Evolutionary conservation across 768 basidiomycete species (phyloP).

Genomic region (Suillus clintonianus): DNA sequence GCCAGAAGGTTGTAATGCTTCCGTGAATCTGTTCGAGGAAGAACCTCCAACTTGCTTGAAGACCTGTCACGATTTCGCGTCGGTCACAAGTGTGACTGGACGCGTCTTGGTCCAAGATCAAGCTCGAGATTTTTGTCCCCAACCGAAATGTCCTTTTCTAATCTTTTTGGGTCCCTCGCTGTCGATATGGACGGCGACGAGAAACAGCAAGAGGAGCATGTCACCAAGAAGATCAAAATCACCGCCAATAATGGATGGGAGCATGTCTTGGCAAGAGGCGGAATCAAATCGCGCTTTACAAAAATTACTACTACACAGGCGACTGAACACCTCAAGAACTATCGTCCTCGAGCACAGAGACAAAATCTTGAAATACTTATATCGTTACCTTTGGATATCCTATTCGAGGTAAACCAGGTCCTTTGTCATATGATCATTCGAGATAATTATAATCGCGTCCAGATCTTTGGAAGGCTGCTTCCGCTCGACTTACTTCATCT

Average conservation of each 20-base stretch:
- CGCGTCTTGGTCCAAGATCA: background rate
- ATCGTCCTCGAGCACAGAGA: constrained; percentile 2
- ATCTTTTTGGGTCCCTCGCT: background rate
- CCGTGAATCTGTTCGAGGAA: background rate
- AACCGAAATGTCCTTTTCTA: background rate
- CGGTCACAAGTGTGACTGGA: background rate
- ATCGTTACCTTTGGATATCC: constrained; percentile 20
- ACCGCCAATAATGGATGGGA: constrained; percentile 2
- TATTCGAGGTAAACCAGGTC: constrained; percentile 19
- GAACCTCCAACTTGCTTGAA: background rate
- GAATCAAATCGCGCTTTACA: background rate
- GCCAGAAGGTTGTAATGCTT: background rate
- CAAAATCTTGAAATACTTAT: constrained; percentile 17
- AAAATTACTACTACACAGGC: background rate
- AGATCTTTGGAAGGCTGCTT: constrained; percentile 28
- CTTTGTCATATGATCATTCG: constrained; percentile 17
- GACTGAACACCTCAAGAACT: background rate
- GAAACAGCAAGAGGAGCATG: background rate
- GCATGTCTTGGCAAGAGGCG: constrained; percentile 1
- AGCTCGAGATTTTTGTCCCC: background rate
- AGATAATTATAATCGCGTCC: background rate
- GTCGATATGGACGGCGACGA: background rate
- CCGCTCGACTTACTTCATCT: constrained; percentile 36
- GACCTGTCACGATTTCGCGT: background rate
- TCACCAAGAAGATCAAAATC: background rate